A percentile compares a stretch with the other conserved stretches of the same genome.
These are phyloP conservation scores for Pseudogymnoascus sp. DNA, from an alignment of 2,329 filamentous ascomycete genomes.

Conservation along the genomic window DNA sequence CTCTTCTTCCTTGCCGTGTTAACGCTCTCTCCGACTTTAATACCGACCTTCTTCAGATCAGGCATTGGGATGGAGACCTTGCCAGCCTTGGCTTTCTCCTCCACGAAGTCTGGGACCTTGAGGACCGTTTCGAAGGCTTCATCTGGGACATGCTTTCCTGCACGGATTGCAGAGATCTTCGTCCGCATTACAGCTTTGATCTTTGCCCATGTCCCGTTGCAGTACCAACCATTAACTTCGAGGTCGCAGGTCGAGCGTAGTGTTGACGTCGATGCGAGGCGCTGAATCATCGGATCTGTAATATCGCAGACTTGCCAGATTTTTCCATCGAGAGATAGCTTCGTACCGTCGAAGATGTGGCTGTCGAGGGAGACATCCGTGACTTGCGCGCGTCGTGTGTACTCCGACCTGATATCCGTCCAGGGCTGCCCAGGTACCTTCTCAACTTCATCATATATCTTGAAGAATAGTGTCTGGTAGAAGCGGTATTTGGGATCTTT, in stretches of 20 bases:
- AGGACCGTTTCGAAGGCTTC: slow-evolving; percentile 40
- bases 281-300: slow-evolving; percentile 64
- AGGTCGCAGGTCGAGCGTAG: slow-evolving; percentile 52
- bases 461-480: slow-evolving; percentile 88
- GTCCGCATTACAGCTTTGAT: slow-evolving; percentile 80
- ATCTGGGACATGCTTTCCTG: slow-evolving; percentile 43
- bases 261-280: slow-evolving; percentile 57
- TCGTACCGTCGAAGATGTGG: slow-evolving; percentile 78
- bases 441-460: slow-evolving; percentile 40
- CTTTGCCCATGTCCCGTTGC: slow-evolving; percentile 73
- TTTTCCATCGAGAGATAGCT: slow-evolving; percentile 70
- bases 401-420: slow-evolving; percentile 15
- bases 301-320: slow-evolving; percentile 95
- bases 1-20: slow-evolving; percentile 17
- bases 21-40: slow-evolving; percentile 15
- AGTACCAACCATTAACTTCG: slow-evolving; percentile 71
- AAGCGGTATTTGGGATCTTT: slow-evolving; percentile 65
- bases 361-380: slow-evolving; percentile 33
- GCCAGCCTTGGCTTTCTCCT: slow-evolving; percentile 17
- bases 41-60: slow-evolving; percentile 20
- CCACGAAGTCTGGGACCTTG: slow-evolving; percentile 27
- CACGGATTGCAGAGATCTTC: slow-evolving; percentile 65
- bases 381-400: slow-evolving; percentile 16
- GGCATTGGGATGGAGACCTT: slow-evolving; percentile 23
- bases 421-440: slow-evolving; percentile 18